phyloP scores from a whole-genome alignment of 176 grass and related monocot genomes.

The Musa itinerans region DNA sequence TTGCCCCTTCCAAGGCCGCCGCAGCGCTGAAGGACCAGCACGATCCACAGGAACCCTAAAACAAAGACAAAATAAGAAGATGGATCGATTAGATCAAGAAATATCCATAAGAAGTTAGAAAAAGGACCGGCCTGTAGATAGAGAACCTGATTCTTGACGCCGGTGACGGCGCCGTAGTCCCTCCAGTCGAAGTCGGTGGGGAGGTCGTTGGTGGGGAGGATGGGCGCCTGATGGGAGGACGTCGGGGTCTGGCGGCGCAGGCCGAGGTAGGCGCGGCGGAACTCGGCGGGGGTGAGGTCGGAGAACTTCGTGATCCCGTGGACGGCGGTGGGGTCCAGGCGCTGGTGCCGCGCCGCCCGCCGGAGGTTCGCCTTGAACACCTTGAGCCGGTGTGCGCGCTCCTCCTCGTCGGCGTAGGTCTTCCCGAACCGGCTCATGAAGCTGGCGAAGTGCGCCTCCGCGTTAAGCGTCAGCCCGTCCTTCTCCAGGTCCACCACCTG shows the following conservation, averaged over 20 bases:
- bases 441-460: background rate
- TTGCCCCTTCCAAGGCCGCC: slow-evolving; percentile 7
- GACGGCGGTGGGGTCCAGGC: slow-evolving; percentile 61
- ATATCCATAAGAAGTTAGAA: background rate
- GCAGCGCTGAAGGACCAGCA: slow-evolving; percentile 17
- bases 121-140: background rate
- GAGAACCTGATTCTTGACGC: slow-evolving; percentile 11
- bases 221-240: background rate
- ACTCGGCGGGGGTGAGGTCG: slow-evolving; percentile 84
- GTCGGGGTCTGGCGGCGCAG: slow-evolving; percentile 17
- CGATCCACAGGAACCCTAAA: slow-evolving; percentile 20
- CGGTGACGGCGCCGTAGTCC: slow-evolving; percentile 1
- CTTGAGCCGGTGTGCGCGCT: background rate
- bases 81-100: background rate
- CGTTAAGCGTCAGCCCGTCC: background rate
- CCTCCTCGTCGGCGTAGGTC: background rate
- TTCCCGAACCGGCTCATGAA: background rate
- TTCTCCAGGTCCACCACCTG: background rate
- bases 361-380: slow-evolving; percentile 6
- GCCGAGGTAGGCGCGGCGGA: slow-evolving; percentile 55
- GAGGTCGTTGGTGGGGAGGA: slow-evolving; percentile 9
- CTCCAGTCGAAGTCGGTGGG: slow-evolving; percentile 13
- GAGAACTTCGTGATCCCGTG: slow-evolving; percentile 89
- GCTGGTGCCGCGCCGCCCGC: slow-evolving; percentile 38
- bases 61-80: background rate